Evolutionary conservation across 768 basidiomycete genomes (phyloP), one percentile per base, ranked within the genome.

Genomic region (Collybia nuda): DNA sequence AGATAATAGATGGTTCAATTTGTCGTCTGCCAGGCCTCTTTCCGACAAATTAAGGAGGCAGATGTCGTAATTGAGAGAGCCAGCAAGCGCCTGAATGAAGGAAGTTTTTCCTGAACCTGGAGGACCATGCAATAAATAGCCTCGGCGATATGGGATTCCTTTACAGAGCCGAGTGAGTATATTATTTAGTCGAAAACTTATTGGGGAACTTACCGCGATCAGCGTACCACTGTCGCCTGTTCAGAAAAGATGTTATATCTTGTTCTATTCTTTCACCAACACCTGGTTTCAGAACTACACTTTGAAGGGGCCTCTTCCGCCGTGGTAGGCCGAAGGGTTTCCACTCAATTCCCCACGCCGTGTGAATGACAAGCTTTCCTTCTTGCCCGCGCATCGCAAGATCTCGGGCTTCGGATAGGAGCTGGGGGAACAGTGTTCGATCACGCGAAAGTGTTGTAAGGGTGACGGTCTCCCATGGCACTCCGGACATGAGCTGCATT

Each of bases 51-150:
- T 98, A 29, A 99, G 75, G 28, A 99, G 71, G 63, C 94, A 98
- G 47, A 99, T 97, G 67, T 98, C 95, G 73, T 98, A 98, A 26
- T 85, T 85, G 26, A 98, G 71, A 9, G 86, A 82, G 6, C 95
- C 97, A 8, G 97, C 97, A 24, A 98, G 78, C 11, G 97, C 94
- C 70, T 98, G 96, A 58, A 98, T 98, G 72, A 92, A 99, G 5
- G 97, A 99, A 1, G 96, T 95, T 65, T 99, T 99, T 43, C 97
- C 97, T 0, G 94, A 97, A 14, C 97, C 97, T 6, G 97, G 97
- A 18, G 97, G 97, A 9, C 97, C 97, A 61, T 98, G 83, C 14
- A 99, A 72, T 8, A 99, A 80, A 67, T 98, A 98, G 35, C 97
- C 97, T 54, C 97, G 81, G 19, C 97, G 85, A 64, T 98, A 99